phyloP scores from a whole-genome alignment of 1,284 basidiomycete genomes.

The Blastosporella zonata region DNA sequence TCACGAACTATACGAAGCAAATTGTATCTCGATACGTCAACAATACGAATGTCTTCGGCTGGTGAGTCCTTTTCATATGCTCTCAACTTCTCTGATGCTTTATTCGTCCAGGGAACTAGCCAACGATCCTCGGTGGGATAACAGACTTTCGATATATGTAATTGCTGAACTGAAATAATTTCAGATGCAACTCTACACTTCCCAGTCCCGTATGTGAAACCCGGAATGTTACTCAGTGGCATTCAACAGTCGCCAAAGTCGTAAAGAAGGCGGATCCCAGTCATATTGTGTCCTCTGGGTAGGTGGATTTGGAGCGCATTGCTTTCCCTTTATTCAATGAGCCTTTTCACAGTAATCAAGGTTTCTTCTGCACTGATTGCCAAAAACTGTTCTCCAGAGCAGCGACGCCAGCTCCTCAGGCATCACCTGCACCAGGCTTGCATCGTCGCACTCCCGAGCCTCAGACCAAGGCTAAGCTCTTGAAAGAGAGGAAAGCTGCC shows the following conservation, averaged over 20 bases:
- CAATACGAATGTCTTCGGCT: conserved; percentile 49
- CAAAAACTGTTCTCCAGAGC: conserved; percentile 48
- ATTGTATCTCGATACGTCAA: conserved; percentile 55
- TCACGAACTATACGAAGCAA: conserved; percentile 53
- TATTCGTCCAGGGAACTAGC: conserved; percentile 47
- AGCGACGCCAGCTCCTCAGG: conserved; percentile 26
- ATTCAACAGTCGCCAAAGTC: conserved; percentile 42
- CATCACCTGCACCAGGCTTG: conserved; percentile 36
- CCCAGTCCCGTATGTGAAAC: conserved; percentile 43
- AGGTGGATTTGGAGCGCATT: conserved; percentile 14
- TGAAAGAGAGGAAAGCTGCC: conserved; percentile 45
- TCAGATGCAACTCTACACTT: conserved; percentile 56
- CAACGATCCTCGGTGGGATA: conserved; percentile 54
- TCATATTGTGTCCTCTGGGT: conserved; percentile 65
- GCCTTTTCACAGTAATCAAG: conserved; percentile 43
- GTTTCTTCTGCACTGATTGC: conserved; percentile 57
- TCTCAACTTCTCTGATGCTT: not conserved
- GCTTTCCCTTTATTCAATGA: not conserved
- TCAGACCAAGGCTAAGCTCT: conserved; percentile 41
- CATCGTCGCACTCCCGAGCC: conserved; percentile 37
- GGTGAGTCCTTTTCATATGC: conserved; percentile 30
- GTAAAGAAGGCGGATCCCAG: conserved; percentile 54
- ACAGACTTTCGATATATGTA: not conserved
- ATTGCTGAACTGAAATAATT: not conserved
- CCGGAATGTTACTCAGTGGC: conserved; percentile 54